Evolutionary conservation across 176 grass and related monocot genomes (phyloP).

Genomic region (Microstegium vimineum): DNA sequence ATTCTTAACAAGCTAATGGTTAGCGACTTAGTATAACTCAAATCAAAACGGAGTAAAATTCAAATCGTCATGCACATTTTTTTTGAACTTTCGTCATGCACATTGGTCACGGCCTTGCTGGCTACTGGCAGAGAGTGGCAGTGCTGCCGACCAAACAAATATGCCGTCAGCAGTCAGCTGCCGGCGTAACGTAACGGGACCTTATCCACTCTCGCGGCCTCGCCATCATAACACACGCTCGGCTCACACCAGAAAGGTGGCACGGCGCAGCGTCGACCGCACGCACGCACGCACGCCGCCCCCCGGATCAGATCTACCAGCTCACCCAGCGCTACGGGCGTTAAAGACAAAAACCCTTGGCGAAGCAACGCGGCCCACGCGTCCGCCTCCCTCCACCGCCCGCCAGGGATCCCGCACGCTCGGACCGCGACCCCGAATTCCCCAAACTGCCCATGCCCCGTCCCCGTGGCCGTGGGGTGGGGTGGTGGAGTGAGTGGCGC

Average conservation of each 20-base stretch:
- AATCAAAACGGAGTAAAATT: too few species aligned
- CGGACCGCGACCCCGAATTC: conserved; percentile 38
- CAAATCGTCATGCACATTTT: too few species aligned
- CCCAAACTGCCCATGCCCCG: neutral
- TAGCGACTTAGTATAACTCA: too few species aligned
- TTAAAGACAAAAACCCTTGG: conserved; percentile 61
- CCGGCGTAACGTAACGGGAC: neutral
- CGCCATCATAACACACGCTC: conserved; percentile 25
- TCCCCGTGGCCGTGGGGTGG: too few species aligned
- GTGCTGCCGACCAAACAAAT: too few species aligned
- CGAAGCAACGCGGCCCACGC: conserved; percentile 53
- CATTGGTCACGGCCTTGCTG: too few species aligned
- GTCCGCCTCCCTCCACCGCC: neutral
- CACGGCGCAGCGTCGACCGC: conserved; percentile 24
- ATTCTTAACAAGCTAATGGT: too few species aligned
- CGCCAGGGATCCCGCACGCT: conserved; percentile 40
- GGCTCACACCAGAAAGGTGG: conserved; percentile 10
- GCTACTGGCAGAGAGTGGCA: too few species aligned
- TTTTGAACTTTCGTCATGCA: too few species aligned
- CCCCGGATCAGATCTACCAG: conserved; percentile 46
- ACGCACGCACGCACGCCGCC: conserved; percentile 25
- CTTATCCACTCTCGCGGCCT: conserved; percentile 7
- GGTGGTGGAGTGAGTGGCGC: too few species aligned
- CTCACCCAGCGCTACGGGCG: conserved; percentile 23
- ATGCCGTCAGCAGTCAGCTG: too few species aligned